Percentiles rank a stretch among this genome's conserved stretches.
These are phyloP conservation scores for Fallopia convolvulus DNA, from an alignment of 148 eudicot genomes.

Conservation along the genomic window DNA sequence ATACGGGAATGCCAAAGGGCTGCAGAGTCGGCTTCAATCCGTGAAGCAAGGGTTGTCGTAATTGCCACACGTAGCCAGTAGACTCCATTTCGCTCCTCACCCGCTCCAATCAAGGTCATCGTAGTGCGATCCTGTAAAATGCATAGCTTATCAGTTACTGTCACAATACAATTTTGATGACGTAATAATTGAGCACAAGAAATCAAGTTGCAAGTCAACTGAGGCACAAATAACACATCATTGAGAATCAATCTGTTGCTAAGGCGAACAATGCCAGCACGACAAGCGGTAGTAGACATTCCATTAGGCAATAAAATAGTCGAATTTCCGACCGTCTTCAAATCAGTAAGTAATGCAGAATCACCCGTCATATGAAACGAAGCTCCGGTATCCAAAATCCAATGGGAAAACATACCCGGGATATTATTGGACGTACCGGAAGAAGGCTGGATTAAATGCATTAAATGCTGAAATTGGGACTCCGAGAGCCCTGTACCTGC, in stretches of 20 bases:
- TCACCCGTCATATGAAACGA: constrained; percentile 14
- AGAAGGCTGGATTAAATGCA: not conserved
- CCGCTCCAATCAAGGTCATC: no score
- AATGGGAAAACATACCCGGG: not conserved
- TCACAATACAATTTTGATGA: no score
- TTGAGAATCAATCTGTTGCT: not conserved
- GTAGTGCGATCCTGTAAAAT: no score
- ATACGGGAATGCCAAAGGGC: not conserved
- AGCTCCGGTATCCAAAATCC: constrained; percentile 18
- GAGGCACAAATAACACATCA: constrained; percentile 17
- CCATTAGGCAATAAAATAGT: constrained; percentile 16
- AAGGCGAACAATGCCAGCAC: not conserved
- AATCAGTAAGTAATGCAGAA: not conserved
- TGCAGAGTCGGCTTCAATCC: not conserved
- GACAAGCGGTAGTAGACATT: not conserved
- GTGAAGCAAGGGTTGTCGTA: not conserved
- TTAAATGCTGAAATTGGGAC: not conserved
- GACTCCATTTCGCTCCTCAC: no score
- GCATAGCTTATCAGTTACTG: no score
- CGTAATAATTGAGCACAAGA: not conserved
- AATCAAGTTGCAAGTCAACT: constrained; percentile 16
- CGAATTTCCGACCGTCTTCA: not conserved
- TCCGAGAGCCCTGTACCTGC: not conserved
- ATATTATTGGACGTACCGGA: not conserved
- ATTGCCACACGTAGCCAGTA: no score